Base-by-base conservation (phyloP, 2,329 filamentous ascomycete genomes). In the Aspergillus pseudonomiae region DNA sequence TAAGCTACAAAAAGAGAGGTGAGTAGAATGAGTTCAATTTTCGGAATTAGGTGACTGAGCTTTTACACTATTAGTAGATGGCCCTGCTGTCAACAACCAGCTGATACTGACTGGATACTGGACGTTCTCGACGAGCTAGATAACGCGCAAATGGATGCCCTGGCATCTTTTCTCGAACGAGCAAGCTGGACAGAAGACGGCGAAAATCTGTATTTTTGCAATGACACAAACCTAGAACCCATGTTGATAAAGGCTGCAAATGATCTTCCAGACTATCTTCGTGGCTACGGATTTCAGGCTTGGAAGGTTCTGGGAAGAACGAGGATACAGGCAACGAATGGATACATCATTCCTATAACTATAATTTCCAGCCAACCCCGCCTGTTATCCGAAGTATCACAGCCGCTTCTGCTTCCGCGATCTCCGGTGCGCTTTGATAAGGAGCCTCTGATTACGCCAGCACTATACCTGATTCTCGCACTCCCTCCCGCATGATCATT, bases 231-330 rank as follows among this genome's bases (percentile, higher is more conserved):
- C 50, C 28, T 54, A 32, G 28, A 54, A 32, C 28, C 50, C 34
- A 32, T 54, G 50, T 32, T 54, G n/a, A 19, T 54, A 21, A 28
- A 54, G 50, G 50, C 26, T 54, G 28, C 50, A 21, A 54, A 32
- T 54, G 50, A 54, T 30, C 50, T 54, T 28, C 50, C 50, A 28
- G 28, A 32, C n/a, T 54, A 54, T 54, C 50, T 54, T 32, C 50
- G 34, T 19, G 50, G 50, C 24, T 54, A 54, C 28, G 50, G 50
- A 19, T 54, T 54, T 32, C 50, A 54, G 34, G 50, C 50, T 28
- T 54, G 50, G 50, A 54, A 54, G 28, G 50, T 54, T 30, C 26
- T 32, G 30, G 30, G 30, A 32, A 32, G 30, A 32, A 28, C 28
- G 26, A 54, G 21, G 43, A 46, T 24, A 46, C 43, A 46, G 43